phyloP scores from a whole-genome alignment of 371 early-diverging fungal genomes.

The Zychaea mexicana region DNA sequence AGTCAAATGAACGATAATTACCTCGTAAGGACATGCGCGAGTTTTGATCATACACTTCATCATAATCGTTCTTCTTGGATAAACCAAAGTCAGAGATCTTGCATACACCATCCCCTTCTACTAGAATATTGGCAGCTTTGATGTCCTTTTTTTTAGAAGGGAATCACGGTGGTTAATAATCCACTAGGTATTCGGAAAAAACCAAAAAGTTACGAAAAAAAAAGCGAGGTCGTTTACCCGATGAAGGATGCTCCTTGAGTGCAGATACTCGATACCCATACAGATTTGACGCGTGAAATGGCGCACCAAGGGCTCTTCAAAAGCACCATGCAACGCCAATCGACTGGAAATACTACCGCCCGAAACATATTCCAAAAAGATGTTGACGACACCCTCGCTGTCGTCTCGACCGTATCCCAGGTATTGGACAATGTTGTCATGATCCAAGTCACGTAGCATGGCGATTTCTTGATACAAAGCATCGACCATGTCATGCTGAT shows the following conservation, averaged over 20 bases:
- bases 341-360: slow-evolving; percentile 81
- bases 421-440: slow-evolving; percentile 85
- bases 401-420: slow-evolving; percentile 72
- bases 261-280: slow-evolving; percentile 87
- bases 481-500: slow-evolving; percentile 40
- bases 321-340: slow-evolving; percentile 70
- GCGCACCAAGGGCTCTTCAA: slow-evolving; percentile 74
- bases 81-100: slow-evolving; percentile 99
- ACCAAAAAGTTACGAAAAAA: background rate
- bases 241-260: slow-evolving; percentile 89
- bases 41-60: slow-evolving; percentile 47
- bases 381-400: slow-evolving; percentile 68
- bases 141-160: slow-evolving; percentile 58
- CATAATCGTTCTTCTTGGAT: slow-evolving; percentile 75
- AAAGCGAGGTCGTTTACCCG: background rate
- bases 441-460: slow-evolving; percentile 81
- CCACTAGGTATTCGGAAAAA: background rate
- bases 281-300: slow-evolving; percentile 88
- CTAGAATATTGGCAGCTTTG: slow-evolving; percentile 94
- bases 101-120: slow-evolving; percentile 84
- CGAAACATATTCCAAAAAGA: slow-evolving; percentile 91
- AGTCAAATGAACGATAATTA: background rate
- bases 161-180: slow-evolving; percentile 13
- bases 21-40: slow-evolving; percentile 27
- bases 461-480: slow-evolving; percentile 84